Percentiles rank a stretch among this genome's conserved stretches.
Conservation (phyloP, 2,329 filamentous ascomycete species). For the Fusarium tjaetaba region DNA sequence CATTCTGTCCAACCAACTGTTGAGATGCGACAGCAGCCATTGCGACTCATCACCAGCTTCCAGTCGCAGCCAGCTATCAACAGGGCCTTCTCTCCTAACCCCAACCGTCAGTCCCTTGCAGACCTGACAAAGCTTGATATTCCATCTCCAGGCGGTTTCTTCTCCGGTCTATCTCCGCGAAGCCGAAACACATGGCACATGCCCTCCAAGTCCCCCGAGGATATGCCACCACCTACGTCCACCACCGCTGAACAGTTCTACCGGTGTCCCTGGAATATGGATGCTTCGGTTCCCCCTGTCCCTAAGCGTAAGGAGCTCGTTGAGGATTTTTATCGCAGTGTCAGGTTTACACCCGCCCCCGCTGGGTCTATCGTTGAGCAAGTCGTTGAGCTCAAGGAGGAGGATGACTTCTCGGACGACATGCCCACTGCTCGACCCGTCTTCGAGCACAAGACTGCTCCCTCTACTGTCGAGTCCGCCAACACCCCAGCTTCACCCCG, state of each 20-base stretch:
- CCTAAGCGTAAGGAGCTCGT: conserved; percentile 50
- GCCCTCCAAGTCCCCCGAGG: conserved; percentile 62
- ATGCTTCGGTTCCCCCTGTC: conserved; percentile 50
- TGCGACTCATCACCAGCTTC: conserved; percentile 59
- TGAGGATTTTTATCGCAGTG: conserved; percentile 53
- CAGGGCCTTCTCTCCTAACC: conserved; percentile 44
- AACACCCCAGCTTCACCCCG: conserved; percentile 54
- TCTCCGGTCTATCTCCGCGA: conserved; percentile 81
- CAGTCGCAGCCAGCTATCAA: conserved; percentile 35
- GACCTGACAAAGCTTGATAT: conserved; percentile 86
- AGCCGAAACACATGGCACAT: conserved; percentile 86
- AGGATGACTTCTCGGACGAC: conserved; percentile 64
- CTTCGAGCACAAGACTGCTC: conserved; percentile 46
- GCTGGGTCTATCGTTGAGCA: conserved; percentile 64
- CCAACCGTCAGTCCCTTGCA: conserved; percentile 66
- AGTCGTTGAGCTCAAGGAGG: conserved; percentile 67
- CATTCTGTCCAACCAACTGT: conserved; percentile 34
- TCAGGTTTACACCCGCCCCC: conserved; percentile 55
- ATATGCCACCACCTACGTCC: conserved; percentile 76
- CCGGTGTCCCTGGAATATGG: conserved; percentile 77
- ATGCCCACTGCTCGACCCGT: conserved; percentile 72
- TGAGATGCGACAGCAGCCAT: conserved; percentile 63
- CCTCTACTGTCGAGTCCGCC: conserved; percentile 45
- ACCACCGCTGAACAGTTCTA: conserved; percentile 95
- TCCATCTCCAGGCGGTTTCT: conserved; percentile 91